These are phyloP conservation scores for Microsporum audouinii DNA, from an alignment of 2,329 filamentous ascomycete genomes.

Conservation along the genomic window DNA sequence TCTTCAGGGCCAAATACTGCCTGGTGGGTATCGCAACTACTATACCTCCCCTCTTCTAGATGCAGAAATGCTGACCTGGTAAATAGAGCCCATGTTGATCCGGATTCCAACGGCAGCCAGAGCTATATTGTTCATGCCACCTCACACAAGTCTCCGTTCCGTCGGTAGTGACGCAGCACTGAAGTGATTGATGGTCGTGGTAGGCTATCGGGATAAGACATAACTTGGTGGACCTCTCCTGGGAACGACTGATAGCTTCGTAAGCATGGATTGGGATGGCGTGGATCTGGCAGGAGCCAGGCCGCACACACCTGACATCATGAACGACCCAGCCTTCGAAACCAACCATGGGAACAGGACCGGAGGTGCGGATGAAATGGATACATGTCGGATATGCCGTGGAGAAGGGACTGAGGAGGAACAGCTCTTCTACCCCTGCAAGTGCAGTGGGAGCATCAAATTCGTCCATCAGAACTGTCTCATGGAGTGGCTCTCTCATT, in stretches of 20 bases:
- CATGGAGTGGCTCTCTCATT: constrained; percentile 98
- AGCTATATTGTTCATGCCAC: background rate
- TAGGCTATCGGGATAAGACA: background rate
- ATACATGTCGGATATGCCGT: constrained; percentile 95
- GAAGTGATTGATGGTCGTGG: background rate
- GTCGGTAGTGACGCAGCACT: background rate
- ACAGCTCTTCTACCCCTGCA: constrained; percentile 93
- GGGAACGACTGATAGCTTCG: background rate
- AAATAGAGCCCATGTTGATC: background rate
- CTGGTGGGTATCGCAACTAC: background rate
- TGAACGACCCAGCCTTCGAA: constrained; percentile 46
- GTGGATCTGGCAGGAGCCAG: background rate
- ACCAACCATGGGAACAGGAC: constrained; percentile 30
- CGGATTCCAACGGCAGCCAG: background rate
- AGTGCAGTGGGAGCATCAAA: constrained; percentile 98
- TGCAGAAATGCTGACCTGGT: background rate
- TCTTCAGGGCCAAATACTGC: background rate
- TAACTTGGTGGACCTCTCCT: background rate
- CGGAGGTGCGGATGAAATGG: constrained; percentile 44
- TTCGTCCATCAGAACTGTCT: constrained; percentile 95
- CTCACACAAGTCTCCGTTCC: background rate
- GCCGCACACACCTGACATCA: constrained; percentile 36
- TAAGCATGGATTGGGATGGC: background rate
- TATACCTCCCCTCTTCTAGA: background rate
- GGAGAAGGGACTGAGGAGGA: constrained; percentile 73